Evolutionary conservation across 169 alveolate genomes (phyloP).

Genomic region (Cryptosporidium felis): DNA sequence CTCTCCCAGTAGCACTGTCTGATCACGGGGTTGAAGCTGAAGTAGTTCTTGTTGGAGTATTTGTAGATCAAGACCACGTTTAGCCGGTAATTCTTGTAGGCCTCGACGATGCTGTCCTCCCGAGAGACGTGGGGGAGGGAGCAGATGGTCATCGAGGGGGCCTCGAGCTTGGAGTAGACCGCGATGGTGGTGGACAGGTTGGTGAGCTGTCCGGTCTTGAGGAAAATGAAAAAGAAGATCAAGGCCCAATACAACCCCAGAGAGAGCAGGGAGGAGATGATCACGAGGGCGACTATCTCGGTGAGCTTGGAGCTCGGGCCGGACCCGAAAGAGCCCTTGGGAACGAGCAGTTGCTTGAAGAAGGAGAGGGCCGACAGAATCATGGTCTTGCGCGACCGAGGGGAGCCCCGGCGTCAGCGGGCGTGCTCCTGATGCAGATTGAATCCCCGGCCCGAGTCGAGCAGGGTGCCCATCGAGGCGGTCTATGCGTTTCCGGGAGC

Average conservation of each 20-base stretch:
- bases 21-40: constrained; percentile 10
- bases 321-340: constrained; percentile 58
- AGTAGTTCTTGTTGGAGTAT: constrained; percentile 5
- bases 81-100: constrained; percentile 22
- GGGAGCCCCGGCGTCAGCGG: no score
- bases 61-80: constrained; percentile 37
- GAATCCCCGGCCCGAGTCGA: no score
- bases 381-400: no score
- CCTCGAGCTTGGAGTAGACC: constrained; percentile 38
- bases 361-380: neutral
- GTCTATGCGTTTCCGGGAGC: no score
- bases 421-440: no score
- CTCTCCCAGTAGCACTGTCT: constrained; percentile 55
- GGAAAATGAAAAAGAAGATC: constrained; percentile 39
- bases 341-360: constrained; percentile 30
- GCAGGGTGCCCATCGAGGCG: no score
- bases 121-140: constrained; percentile 47
- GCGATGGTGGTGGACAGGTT: constrained; percentile 65
- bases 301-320: constrained; percentile 58
- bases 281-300: constrained; percentile 44
- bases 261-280: constrained; percentile 1
- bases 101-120: constrained; percentile 27
- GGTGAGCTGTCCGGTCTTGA: constrained; percentile 57
- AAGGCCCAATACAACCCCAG: constrained; percentile 61
- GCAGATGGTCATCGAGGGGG: constrained; percentile 60